Base-by-base conservation (phyloP, 768 basidiomycete species). In the Boletus pseudopeckii region DNA sequence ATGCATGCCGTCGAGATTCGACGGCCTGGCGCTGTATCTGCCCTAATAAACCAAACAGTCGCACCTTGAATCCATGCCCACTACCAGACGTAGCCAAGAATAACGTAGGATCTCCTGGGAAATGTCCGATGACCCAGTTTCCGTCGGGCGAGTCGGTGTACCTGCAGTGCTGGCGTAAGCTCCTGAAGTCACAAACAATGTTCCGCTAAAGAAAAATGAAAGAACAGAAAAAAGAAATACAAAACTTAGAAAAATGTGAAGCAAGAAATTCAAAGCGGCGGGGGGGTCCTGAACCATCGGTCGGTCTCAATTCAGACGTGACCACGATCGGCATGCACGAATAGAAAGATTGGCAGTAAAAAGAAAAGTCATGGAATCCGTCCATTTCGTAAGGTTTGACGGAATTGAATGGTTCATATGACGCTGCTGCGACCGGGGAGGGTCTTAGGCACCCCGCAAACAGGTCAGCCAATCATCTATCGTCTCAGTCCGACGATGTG, bases 101-200 rank as follows among this genome's bases (percentile, higher is more conserved):
- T 11, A 98, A 65, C 7, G 79, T 79, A 24, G 74, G 70, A 58
- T 85, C 78, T 14, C 69, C 67, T 0, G 84, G 83, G 24, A 79
- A 77, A 59, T 88, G 82, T 24, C 93, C 90, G 58, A 98, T 91
- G 40, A 97, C 74, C 91, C 92, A 98, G 69, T 98, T 81, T 4
- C 83, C 86, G 63, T 94, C 88, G 1, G 84, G 79, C 5, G 92
- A 84, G 62, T 97, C 95, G 22, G 86, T 86, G 67, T 98, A 98
- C 92, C 92, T 94, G 57, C 8, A 30, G 1, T 22, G 5, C 18
- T 37, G 11, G 33, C 1, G n/a, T 60, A 17, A 60, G 55, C 24
- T 11, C 36, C 20, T 3, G 17, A 22, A 22, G 17, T 34, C 26
- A 22, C 2, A 20, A 39, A 26, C 14, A 6, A 33, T 3, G 11